Base-by-base conservation (phyloP, 208 protist species). In the Phytomonas sp. region DNA sequence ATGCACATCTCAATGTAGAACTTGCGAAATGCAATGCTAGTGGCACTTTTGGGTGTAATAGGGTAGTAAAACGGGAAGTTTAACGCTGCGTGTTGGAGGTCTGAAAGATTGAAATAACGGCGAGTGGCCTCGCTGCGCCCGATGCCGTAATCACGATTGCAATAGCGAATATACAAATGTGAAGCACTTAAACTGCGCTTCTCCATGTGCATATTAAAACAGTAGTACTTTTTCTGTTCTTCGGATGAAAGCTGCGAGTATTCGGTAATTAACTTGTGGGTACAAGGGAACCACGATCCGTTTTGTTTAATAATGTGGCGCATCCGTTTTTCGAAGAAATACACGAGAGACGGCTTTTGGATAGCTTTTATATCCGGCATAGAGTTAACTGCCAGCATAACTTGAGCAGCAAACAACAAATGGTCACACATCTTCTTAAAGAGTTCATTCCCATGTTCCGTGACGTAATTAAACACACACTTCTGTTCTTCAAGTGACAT, bases 31-130 rank as follows among this genome's bases (percentile, higher is more conserved):
- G 88, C 76, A 8, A 75, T 63, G 4, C 29, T n/a, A 5, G 23
- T 60, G 10, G 70, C 63, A 11, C 31, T 42, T 33, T 60, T 37
- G 0, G 83, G 70, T 56, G 81, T 68, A 60, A 95, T 91, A 30
- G 84, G 74, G 14, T 77, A 52, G 59, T 84, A 89, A 61, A 95
- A 95, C 33, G 86, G 88, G 67, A 94, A 95, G 40, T 86, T 79
- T 70, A 95, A 60, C 32, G 91, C 91, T 0, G 86, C 82, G 40
- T 79, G 78, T 72, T 95, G 87, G 61, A 89, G 69, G 29, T 95
- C 88, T 8, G 73, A 81, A 0, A 95, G 81, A 12, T 64, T 29
- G 0, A 63, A 29, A 73, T 76, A 93, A 34, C 76, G 73, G 29
- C 71, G 61, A 42, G 77, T 64, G 12, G 79, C 71, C 37, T 92